phyloP scores from a whole-genome alignment of 176 grass and related monocot genomes.

The Triticum dicoccoides region DNA sequence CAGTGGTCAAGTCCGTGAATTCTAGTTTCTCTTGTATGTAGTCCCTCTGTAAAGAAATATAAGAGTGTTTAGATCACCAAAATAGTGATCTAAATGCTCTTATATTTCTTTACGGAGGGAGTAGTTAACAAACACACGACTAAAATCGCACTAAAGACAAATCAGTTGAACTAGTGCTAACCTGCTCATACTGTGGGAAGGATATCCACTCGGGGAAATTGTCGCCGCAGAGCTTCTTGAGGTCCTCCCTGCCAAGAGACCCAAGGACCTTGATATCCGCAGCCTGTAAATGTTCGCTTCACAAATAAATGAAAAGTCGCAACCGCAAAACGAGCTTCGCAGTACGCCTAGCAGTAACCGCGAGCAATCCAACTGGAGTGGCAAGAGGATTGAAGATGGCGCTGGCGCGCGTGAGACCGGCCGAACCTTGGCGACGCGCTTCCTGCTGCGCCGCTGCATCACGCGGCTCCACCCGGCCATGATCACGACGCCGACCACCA shows the following conservation, averaged over 20 bases:
- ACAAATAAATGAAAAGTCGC: not conserved
- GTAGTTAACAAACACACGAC: not conserved
- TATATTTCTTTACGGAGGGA: too few relatives aligned
- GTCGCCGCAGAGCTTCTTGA: slow-evolving; percentile 89
- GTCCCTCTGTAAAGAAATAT: too few relatives aligned
- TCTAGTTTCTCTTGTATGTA: not conserved
- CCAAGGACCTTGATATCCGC: slow-evolving; percentile 91
- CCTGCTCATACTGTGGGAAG: slow-evolving; percentile 90
- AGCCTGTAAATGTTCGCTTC: slow-evolving; percentile 46
- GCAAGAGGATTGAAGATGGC: not conserved
- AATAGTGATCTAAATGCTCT: too few relatives aligned
- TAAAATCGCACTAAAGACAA: not conserved
- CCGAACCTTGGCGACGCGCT: slow-evolving; percentile 77
- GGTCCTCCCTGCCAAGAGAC: slow-evolving; percentile 77
- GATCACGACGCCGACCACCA: slow-evolving; percentile 65
- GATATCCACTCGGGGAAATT: slow-evolving; percentile 94
- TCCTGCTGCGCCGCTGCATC: slow-evolving; percentile 65
- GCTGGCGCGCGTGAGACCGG: not conserved
- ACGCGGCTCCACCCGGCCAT: slow-evolving; percentile 92
- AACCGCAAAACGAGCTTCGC: not conserved
- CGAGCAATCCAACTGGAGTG: not conserved
- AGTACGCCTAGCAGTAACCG: not conserved
- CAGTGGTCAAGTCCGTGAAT: not conserved
- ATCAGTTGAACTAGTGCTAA: slow-evolving; percentile 17
- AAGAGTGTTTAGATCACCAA: too few relatives aligned